phyloP scores from a whole-genome alignment of 2,329 filamentous ascomycete species.

The Pseudocercospora eumusae region DNA sequence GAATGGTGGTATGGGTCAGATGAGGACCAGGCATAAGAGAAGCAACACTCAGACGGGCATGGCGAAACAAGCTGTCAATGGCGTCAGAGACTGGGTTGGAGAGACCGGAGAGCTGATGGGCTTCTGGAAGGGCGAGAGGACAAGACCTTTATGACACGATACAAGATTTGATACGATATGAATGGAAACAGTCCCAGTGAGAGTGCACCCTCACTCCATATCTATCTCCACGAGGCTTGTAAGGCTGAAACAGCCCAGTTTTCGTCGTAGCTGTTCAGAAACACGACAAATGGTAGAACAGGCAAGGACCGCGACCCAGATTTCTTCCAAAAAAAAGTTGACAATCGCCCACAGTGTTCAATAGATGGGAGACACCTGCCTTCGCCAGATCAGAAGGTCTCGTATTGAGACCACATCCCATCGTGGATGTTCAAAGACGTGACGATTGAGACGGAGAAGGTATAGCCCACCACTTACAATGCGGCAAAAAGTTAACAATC shows the following conservation, averaged over 20 bases:
- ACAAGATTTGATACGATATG: slow-evolving; percentile 11
- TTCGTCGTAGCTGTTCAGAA: background rate
- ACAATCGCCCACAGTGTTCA: no score
- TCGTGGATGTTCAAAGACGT: background rate
- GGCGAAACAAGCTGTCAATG: slow-evolving; percentile 60
- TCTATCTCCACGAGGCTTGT: background rate
- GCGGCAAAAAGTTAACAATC: background rate
- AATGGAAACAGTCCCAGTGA: background rate
- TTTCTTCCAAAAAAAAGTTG: no score
- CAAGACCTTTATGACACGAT: slow-evolving; percentile 46
- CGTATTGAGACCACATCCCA: background rate
- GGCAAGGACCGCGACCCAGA: no score
- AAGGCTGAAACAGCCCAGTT: background rate
- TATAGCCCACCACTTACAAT: background rate
- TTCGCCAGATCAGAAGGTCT: no score
- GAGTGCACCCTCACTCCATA: background rate
- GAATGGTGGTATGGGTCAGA: slow-evolving; percentile 42
- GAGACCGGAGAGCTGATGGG: slow-evolving; percentile 63
- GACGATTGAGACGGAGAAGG: no score
- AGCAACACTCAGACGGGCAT: slow-evolving; percentile 57
- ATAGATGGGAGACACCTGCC: no score
- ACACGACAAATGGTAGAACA: no score
- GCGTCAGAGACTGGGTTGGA: slow-evolving; percentile 66
- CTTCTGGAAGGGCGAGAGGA: slow-evolving; percentile 61
- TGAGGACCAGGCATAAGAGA: slow-evolving; percentile 48